These are phyloP conservation scores for Pseudomonodictys pantanalensis DNA, from an alignment of 495 filamentous ascomycete genomes.

Conservation along the genomic window DNA sequence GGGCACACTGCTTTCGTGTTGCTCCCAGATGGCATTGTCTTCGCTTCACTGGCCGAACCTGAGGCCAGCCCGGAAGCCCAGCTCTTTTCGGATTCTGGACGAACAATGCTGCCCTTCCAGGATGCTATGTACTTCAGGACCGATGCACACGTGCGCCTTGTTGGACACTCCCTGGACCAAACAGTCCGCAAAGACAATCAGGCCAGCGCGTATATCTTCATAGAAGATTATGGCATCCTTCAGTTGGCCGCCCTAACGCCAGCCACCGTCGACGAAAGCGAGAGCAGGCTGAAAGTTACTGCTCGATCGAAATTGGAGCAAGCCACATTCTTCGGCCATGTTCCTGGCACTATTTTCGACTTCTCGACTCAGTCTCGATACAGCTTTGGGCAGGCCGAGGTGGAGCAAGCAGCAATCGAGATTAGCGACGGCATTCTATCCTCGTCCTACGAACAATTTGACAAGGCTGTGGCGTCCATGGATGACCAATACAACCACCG, in stretches of 20 bases:
- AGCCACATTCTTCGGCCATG: constrained; percentile 84
- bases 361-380: constrained; percentile 63
- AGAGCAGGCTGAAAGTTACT: constrained; percentile 54
- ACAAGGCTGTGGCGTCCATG: constrained; percentile 66
- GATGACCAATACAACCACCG: constrained; percentile 74
- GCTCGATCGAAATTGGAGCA: constrained; percentile 89
- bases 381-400: constrained; percentile 62
- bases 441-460: constrained; percentile 69
- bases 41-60: constrained; percentile 63
- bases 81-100: constrained; percentile 60
- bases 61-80: constrained; percentile 67
- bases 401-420: constrained; percentile 71
- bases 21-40: constrained; percentile 69
- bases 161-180: constrained; percentile 49
- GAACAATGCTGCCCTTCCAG: constrained; percentile 64
- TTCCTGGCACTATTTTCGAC: constrained; percentile 75
- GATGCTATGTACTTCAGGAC: constrained; percentile 80
- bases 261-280: constrained; percentile 42
- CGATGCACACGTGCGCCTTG: constrained; percentile 51
- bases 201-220: constrained; percentile 67
- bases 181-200: constrained; percentile 44
- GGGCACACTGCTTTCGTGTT: constrained; percentile 78
- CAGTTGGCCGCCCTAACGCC: constrained; percentile 60
- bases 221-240: constrained; percentile 77
- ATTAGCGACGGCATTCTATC: constrained; percentile 80